Evolutionary conservation across 176 grass and related monocot genomes (phyloP), one percentile per base, ranked within the genome.

Genomic region (Pontederia crassipes): DNA sequence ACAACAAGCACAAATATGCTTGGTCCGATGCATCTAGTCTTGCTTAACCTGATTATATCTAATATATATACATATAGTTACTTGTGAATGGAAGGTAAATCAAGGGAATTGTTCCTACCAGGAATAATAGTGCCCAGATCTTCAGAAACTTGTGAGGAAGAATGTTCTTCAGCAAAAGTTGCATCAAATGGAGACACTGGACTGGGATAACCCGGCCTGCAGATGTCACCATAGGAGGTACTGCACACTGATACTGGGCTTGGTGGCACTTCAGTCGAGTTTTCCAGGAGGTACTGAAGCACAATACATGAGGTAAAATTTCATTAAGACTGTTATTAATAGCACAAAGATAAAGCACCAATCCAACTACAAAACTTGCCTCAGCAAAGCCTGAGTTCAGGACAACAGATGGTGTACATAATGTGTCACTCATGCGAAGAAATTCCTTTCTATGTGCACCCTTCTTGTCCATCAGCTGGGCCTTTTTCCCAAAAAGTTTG

Each of bases 201-300:
- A 52, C 88, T 98, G 13, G 94, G 84, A 74, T 98, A 89, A 6
- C 81, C 85, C 49, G 80, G 88, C 48, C 85, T 52, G 70, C 15
- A 89, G 62, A 79, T 93, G 50, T 98, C 94, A 58, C 93, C 88
- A 9, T 80, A 48, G 10, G 88, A 77, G 66, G 82, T 98, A 73
- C 80, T 98, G 77, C 82, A 93, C 76, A 86, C 69, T 8, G 94
- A 98, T 62, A 74, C 94, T 45, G 94, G 94, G 62, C 94, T 98
- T 5, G 94, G 94, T 0, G 94, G 94, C 45, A 98, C 88, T 82
- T 98, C 94, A 0, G 94, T 98, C 52, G 85, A 93, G 79, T 98
- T 98, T 71, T 93, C 94, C 94, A 93, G 88, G 71, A 40, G 14
- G 12, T 55, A 77, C 8, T 62, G 65, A 53, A 61, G 11, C 32